Conservation (phyloP, 768 basidiomycete genomes). For the Rhodocollybia butyracea region DNA sequence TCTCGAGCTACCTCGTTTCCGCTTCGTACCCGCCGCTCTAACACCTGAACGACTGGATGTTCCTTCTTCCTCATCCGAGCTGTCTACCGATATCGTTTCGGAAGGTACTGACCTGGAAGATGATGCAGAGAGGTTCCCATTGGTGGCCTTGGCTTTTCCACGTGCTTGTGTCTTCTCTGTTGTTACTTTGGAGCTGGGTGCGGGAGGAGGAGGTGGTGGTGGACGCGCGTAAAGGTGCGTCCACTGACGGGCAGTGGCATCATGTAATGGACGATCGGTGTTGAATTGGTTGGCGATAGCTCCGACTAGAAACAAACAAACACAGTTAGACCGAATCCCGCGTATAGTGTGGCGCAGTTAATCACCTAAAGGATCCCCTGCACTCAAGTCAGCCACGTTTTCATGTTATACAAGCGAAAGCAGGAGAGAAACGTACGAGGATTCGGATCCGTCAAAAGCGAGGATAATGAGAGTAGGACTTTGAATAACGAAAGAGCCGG, state of each 20-base stretch:
- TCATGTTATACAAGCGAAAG: constrained; percentile 3
- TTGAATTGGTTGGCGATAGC: constrained; percentile 68
- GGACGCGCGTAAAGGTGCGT: constrained; percentile 63
- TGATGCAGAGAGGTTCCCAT: background rate
- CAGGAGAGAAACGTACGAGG: constrained; percentile 55
- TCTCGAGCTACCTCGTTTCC: background rate
- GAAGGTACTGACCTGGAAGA: background rate
- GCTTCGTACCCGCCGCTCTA: background rate
- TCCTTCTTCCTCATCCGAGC: constrained; percentile 2
- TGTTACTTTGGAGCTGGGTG: constrained; percentile 15
- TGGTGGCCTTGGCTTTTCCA: constrained; percentile 27
- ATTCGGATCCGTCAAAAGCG: constrained; percentile 91
- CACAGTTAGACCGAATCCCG: background rate
- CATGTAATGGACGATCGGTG: constrained; percentile 66
- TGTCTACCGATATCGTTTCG: background rate
- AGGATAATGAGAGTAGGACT: constrained; percentile 90
- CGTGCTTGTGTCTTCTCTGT: constrained; percentile 24
- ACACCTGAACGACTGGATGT: background rate
- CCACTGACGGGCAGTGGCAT: constrained; percentile 77
- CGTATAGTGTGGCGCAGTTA: background rate
- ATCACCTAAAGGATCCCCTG: constrained; percentile 73
- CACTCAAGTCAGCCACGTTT: constrained; percentile 8
- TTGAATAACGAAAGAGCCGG: constrained; percentile 93
- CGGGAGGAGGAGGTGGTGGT: constrained; percentile 22
- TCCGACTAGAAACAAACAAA: constrained; percentile 34